Percentiles rank a stretch among this genome's conserved stretches.
phyloP scores from a whole-genome alignment of 345 rosid species.

The sweet orange (Citrus sinensis) region DVS_A1.0 CM039167.1:27475501-27476000 shows the following conservation, averaged over 20 bases:
- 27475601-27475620: not conserved
- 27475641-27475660: not conserved
- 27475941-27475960: no score
- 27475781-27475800: not conserved
- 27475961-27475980: no score
- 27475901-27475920: no score
- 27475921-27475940: no score
- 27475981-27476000: no score
- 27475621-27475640: not conserved
- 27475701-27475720: not conserved
- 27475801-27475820: not conserved
- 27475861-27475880: no score
- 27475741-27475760: constrained; percentile 2
- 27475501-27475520: constrained; percentile 66
- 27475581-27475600: not conserved
- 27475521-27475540: constrained; percentile 47
- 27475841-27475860: not conserved
- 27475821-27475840: not conserved
- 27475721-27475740: constrained; percentile 10
- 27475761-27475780: not conserved
- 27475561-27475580: constrained; percentile 20
- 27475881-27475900: no score
- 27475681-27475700: no score
- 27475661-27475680: not conserved
- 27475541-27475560: constrained; percentile 17